A percentile compares a stretch with the other conserved stretches of the same genome.
Conservation (phyloP, 495 filamentous ascomycete species). For the Penicillium coffeae region DNA sequence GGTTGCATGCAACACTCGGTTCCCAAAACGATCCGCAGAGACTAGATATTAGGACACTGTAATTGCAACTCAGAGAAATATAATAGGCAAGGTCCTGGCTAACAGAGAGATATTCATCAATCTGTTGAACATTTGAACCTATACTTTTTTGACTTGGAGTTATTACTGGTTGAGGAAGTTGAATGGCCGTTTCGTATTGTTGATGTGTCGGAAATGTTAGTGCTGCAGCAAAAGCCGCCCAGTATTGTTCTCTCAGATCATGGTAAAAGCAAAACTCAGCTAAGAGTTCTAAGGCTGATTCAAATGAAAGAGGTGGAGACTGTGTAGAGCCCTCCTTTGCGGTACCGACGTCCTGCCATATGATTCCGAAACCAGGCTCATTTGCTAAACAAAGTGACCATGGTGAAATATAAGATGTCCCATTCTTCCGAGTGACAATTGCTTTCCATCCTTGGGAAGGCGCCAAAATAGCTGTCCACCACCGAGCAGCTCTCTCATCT, state of each 20-base stretch:
- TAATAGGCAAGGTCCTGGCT: conserved; percentile 13
- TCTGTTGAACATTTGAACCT: background rate
- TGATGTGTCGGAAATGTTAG: conserved; percentile 15
- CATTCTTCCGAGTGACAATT: background rate
- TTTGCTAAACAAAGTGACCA: conserved; percentile 6
- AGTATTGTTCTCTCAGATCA: conserved; percentile 12
- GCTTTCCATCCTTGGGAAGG: conserved; percentile 10
- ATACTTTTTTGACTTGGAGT: background rate
- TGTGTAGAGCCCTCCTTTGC: background rate
- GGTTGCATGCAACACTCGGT: conserved; percentile 11
- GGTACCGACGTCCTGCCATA: background rate
- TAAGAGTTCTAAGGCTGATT: background rate
- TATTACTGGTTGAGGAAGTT: conserved; percentile 9
- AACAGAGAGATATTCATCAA: background rate
- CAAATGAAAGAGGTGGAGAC: background rate
- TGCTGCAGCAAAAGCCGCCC: conserved; percentile 10
- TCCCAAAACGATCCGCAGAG: conserved; percentile 19
- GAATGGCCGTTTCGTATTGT: conserved; percentile 5
- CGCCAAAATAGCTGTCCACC: conserved; percentile 15
- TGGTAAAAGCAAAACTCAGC: background rate
- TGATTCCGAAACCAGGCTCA: background rate
- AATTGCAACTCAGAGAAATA: conserved; percentile 14
- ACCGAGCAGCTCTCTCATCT: conserved; percentile 5
- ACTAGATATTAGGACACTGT: conserved; percentile 13
- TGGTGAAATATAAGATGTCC: conserved; percentile 5